Percentiles rank a stretch among this genome's conserved stretches.
Conservation (phyloP, 2,329 filamentous ascomycete genomes). For the Phoma sp. region DNA sequence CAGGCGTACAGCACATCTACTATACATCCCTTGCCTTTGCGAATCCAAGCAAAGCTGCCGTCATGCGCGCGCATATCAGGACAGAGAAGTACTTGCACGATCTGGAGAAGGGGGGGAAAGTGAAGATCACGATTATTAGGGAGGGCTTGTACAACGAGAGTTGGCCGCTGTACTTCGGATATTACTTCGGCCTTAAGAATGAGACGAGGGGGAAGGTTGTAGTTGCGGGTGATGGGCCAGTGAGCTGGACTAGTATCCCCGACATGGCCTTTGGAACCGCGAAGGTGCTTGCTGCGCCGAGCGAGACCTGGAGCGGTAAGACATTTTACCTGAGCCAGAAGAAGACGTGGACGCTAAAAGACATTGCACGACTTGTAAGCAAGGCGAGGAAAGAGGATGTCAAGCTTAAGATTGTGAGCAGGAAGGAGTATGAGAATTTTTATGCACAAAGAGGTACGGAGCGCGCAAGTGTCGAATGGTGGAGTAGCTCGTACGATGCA, state of each 20-base stretch:
- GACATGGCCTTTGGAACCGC: conserved; percentile 56
- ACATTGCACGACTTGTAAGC: conserved; percentile 44
- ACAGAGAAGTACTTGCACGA: conserved; percentile 52
- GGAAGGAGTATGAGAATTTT: conserved; percentile 51
- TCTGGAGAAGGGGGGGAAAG: conserved; percentile 28
- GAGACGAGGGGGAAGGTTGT: conserved; percentile 50
- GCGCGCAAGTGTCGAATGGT: conserved; percentile 53
- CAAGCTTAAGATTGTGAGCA: conserved; percentile 45
- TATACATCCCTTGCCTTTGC: conserved; percentile 56
- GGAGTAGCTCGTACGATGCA: conserved; percentile 56
- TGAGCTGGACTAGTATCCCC: conserved; percentile 55
- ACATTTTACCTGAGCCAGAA: conserved; percentile 51
- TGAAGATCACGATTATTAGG: conserved; percentile 49
- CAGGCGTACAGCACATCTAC: conserved; percentile 55
- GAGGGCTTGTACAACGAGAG: conserved; percentile 57
- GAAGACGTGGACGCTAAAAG: conserved; percentile 32
- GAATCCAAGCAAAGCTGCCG: conserved; percentile 51
- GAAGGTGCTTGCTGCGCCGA: conserved; percentile 44
- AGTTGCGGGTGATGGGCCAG: conserved; percentile 51
- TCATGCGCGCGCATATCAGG: conserved; percentile 57
- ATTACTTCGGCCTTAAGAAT: conserved; percentile 46
- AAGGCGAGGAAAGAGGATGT: conserved; percentile 39
- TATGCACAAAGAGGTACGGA: conserved; percentile 50
- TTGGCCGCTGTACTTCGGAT: conserved; percentile 58
- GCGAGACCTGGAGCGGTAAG: conserved; percentile 44